Evolutionary conservation across 148 eudicot genomes (phyloP), one percentile per base, ranked within the genome.

Genomic region (Chenopodium suecicum): DNA sequence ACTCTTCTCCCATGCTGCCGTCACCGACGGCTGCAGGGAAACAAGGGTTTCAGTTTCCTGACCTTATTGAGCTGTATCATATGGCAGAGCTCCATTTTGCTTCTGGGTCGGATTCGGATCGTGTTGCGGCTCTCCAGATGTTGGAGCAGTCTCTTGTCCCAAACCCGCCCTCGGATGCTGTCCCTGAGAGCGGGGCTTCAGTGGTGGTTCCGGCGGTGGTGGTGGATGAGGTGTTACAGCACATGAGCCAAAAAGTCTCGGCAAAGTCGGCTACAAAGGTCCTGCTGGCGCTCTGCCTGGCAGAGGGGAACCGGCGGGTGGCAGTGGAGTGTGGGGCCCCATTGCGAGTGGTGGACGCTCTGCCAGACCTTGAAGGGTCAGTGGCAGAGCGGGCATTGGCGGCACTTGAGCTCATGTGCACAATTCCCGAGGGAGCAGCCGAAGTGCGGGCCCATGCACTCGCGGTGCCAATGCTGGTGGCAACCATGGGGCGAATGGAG

Each of bases 391-490:
- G 98, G 82, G 94, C 94, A 0, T 23, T 95, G 78, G 96, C 98
- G 4, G 97, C 96, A 17, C 65, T 95, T 63, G 98, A 93, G 85
- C 85, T 95, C 9, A 85, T 93, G 81, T 93, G 97, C 80, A 93
- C 94, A 66, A 87, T 91, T 70, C 84, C 86, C 12, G 94, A 93
- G 83, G 98, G 97, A 60, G 92, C 91, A 32, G 91, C 86, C 14
- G 96, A 91, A 86, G 94, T 93, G 60, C 81, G 94, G 75, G 85
- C 86, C 9, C 98, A 95, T 77, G 98, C 97, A 17, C 84, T 95
- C 63, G 96, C 93, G 7, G 96, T 93, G 81, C 96, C 98, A 48
- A 88, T 95, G 94, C 81, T 95, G 89, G 97, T 95, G 83, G 87
- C 87, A 62, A 90, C 89, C 65, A 95, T 95, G 98, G 96, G 97